phyloP scores from a whole-genome alignment of 306 rosid genomes.

The Senna tora region DNA sequence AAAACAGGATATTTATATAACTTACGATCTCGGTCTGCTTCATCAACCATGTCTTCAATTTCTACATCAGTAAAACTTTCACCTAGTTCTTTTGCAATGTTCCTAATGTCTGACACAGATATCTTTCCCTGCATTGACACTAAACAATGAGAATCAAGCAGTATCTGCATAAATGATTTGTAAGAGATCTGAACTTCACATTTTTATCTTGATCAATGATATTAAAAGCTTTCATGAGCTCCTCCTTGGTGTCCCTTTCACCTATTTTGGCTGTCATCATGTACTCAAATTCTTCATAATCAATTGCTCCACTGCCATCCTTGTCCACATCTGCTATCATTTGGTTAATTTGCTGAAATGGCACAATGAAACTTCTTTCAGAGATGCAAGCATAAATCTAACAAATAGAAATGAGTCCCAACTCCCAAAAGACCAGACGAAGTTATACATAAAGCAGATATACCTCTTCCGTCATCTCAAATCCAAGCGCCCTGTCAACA shows the following conservation, averaged over 20 bases:
- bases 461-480: constrained; percentile 99
- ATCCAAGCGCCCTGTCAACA: constrained; percentile 91
- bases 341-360: constrained; percentile 83
- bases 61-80: constrained; percentile 65
- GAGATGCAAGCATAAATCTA: constrained; percentile 29
- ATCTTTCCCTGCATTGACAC: constrained; percentile 73
- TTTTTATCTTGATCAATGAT: constrained; percentile 78
- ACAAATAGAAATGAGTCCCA: constrained; percentile 26
- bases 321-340: constrained; percentile 98
- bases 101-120: constrained; percentile 78
- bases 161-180: not conserved
- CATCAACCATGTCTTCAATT: constrained; percentile 74
- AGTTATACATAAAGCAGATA: constrained; percentile 1
- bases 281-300: constrained; percentile 85
- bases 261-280: constrained; percentile 99
- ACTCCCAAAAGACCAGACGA: constrained; percentile 22
- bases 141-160: constrained; percentile 33
- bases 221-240: constrained; percentile 91
- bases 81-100: constrained; percentile 69
- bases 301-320: constrained; percentile 98
- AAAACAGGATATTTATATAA: constrained; percentile 30
- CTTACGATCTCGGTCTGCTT: constrained; percentile 83
- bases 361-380: constrained; percentile 40
- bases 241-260: constrained; percentile 94
- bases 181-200: constrained; percentile 46